phyloP scores from a whole-genome alignment of 495 filamentous ascomycete genomes.

The Annulohypoxylon moriforme region DNA sequence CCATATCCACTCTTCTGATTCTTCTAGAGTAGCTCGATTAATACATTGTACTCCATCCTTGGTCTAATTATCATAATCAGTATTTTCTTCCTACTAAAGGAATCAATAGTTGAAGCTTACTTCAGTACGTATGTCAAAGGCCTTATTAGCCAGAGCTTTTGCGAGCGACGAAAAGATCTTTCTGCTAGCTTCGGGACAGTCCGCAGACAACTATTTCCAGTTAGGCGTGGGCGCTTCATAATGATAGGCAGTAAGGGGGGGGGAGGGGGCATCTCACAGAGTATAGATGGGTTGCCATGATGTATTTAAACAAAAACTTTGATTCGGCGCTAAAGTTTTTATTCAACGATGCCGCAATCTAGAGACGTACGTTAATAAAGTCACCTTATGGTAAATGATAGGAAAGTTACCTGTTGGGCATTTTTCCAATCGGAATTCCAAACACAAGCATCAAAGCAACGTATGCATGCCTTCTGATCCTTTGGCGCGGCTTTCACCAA shows the following conservation, averaged over 20 bases:
- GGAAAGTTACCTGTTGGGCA: constrained; percentile 56
- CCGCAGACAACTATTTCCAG: constrained; percentile 49
- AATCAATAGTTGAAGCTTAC: constrained; percentile 34
- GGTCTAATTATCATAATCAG: constrained; percentile 16
- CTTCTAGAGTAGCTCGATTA: constrained; percentile 4
- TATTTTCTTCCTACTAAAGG: neutral
- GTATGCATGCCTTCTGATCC: constrained; percentile 46
- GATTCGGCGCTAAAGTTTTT: constrained; percentile 54
- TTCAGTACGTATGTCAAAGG: constrained; percentile 54
- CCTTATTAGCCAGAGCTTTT: constrained; percentile 55
- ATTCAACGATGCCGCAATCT: constrained; percentile 59
- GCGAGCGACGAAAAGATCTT: constrained; percentile 57
- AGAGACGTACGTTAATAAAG: constrained; percentile 4
- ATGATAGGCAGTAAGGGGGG: neutral
- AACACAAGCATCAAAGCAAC: constrained; percentile 58
- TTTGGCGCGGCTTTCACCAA: constrained; percentile 58
- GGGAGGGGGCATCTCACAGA: constrained; percentile 50
- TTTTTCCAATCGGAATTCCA: constrained; percentile 60
- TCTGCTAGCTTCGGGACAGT: constrained; percentile 51
- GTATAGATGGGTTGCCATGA: constrained; percentile 56
- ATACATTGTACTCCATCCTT: neutral
- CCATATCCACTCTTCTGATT: constrained; percentile 40
- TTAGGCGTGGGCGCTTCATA: constrained; percentile 35
- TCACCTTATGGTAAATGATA: neutral
- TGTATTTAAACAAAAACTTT: constrained; percentile 58